Evolutionary conservation across 495 filamentous ascomycete genomes (phyloP).

Genomic region (Podospora anserina): DNA sequence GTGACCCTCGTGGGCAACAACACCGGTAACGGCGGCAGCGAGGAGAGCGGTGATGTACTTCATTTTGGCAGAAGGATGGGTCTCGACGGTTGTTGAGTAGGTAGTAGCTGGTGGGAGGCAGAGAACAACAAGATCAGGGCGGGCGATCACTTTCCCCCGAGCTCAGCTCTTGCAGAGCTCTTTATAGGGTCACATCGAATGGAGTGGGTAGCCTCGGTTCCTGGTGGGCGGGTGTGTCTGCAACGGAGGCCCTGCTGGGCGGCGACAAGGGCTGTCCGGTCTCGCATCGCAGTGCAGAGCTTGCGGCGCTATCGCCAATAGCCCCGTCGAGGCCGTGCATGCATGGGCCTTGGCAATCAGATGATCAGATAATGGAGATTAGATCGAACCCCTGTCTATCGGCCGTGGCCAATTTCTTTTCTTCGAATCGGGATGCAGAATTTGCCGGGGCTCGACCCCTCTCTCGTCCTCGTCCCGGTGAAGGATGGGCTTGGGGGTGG

Average conservation of each 20-base stretch:
- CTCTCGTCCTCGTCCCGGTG: background rate
- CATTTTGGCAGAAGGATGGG: conserved; percentile 13
- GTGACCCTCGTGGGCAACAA: conserved; percentile 5
- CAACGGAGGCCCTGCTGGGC: background rate
- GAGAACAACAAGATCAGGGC: background rate
- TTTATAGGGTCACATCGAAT: conserved; percentile 7
- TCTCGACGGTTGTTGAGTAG: background rate
- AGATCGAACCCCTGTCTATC: background rate
- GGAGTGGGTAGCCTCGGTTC: conserved; percentile 10
- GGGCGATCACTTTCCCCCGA: background rate
- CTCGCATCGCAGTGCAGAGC: background rate
- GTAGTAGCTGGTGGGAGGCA: background rate
- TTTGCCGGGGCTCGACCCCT: background rate
- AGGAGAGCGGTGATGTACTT: conserved; percentile 20
- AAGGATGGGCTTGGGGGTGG: background rate
- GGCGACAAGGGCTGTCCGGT: background rate
- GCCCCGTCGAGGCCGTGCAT: background rate
- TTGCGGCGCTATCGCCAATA: background rate
- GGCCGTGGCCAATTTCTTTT: background rate
- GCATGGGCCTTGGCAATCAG: conserved; percentile 16
- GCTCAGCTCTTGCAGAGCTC: background rate
- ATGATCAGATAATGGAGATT: conserved; percentile 25
- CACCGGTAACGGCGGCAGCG: conserved; percentile 16
- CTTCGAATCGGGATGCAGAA: background rate
- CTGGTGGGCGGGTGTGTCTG: conserved; percentile 1